Base-by-base conservation (phyloP, 2,329 filamentous ascomycete species). In the Apiospora arundinis region DNA sequence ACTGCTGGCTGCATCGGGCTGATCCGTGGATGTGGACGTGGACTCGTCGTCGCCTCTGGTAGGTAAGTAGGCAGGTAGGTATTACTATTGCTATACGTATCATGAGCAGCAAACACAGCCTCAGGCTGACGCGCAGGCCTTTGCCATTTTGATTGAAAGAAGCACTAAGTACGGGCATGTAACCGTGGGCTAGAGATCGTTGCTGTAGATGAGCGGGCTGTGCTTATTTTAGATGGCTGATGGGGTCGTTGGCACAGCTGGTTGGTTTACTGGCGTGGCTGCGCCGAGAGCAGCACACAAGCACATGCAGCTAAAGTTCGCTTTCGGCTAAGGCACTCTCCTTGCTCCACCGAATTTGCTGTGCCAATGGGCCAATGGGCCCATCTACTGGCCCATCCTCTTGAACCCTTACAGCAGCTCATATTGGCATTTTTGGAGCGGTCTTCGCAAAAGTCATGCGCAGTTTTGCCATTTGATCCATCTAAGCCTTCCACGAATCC, bases 201-300 rank as follows among this genome's bases (percentile, higher is more conserved):
- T n/a, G 52, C 28, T 32, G 40, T 25, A 48, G 42, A 28, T 45
- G 25, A 48, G 66, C 70, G 69, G 72, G 72, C 73, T 72, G 63
- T 75, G 72, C 73, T 74, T 74, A 74, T 73, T 74, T 75, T 74
- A 71, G 70, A 73, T 67, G 46, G 69, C 28, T 48, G 66, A 69
- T 9, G 52, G 52, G 52, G 28, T 60, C 28, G 28, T 60, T 16
- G n/a, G n/a, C n/a, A n/a, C n/a, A n/a, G n/a, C n/a, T n/a, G 32
- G 32, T 32, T 32, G 32, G 32, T 6, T 37, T 37, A 60, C 52
- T 60, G 52, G 52, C 32, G 52, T 60, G 52, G 52, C 52, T 32
- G 52, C 52, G 52, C 52, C 52, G 52, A 40, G 56, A 63, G 56
- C 28, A 60, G 28, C 40, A 42, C 40, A 32, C 40, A 42, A 28